Conservation (phyloP, 192 early-diverging fungal species). For the Phlyctochytrium bullatum region DNA sequence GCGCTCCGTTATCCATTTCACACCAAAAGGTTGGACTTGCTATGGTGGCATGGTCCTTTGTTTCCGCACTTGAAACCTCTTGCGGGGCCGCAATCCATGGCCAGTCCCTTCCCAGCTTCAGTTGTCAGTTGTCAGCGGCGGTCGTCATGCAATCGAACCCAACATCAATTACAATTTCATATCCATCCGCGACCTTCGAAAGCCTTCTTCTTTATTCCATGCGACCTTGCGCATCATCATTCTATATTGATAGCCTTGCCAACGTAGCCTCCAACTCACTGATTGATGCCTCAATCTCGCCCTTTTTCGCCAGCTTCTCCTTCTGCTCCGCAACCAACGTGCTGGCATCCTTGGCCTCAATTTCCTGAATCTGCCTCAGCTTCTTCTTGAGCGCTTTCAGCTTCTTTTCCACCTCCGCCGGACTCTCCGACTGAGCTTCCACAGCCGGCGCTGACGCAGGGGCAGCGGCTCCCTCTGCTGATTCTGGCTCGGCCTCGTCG, state of each 20-base stretch:
- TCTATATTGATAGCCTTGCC: not conserved
- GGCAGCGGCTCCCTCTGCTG: not conserved
- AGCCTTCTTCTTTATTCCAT: too few species aligned
- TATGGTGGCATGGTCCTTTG: too few species aligned
- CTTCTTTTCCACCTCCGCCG: constrained; percentile 38
- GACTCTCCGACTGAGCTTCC: not conserved
- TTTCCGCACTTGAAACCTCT: too few species aligned
- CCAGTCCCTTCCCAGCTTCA: too few species aligned
- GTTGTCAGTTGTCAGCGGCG: too few species aligned
- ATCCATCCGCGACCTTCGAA: too few species aligned
- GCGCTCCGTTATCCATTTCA: too few species aligned
- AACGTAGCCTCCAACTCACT: constrained; percentile 24
- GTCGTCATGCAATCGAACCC: too few species aligned
- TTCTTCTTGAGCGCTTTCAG: constrained; percentile 68
- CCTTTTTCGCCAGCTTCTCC: constrained; percentile 59
- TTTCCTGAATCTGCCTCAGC: constrained; percentile 60
- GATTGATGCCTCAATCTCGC: constrained; percentile 43
- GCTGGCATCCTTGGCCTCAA: constrained; percentile 56
- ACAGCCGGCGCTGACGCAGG: not conserved
- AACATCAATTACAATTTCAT: too few species aligned
- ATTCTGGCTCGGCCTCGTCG: constrained; percentile 1
- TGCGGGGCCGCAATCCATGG: too few species aligned
- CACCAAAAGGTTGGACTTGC: too few species aligned
- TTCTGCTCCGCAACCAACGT: constrained; percentile 54
- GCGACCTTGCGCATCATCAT: too few species aligned